Evolutionary conservation across 2,329 filamentous ascomycete genomes (phyloP).

Genomic region (Juglanconis juglandina): DNA sequence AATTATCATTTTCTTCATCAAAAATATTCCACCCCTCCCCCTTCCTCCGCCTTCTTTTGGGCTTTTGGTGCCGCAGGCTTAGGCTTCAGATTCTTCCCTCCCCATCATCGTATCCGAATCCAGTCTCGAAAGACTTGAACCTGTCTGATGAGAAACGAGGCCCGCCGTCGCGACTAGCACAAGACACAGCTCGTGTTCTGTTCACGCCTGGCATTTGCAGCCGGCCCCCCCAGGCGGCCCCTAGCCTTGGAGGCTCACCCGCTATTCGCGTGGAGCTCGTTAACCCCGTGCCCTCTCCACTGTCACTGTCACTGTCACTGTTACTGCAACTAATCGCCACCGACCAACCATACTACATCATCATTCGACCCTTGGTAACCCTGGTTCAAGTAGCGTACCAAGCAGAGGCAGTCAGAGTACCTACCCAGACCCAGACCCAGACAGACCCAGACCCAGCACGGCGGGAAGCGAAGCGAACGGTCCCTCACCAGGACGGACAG

Average conservation of each 20-base stretch:
- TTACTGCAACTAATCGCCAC: constrained; percentile 15
- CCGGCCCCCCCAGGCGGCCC: constrained; percentile 2
- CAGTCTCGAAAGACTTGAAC: background rate
- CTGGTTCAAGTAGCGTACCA: background rate
- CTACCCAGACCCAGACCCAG: background rate
- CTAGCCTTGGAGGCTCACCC: constrained; percentile 6
- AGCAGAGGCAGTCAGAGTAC: background rate
- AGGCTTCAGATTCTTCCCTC: too few relatives aligned
- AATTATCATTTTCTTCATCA: too few relatives aligned
- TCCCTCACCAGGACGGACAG: constrained; percentile 12
- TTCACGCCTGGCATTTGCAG: background rate
- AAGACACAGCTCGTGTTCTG: background rate
- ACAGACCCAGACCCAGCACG: constrained; percentile 10
- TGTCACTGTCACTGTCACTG: constrained; percentile 2
- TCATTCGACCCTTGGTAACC: constrained; percentile 1
- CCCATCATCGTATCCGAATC: background rate
- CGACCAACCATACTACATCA: constrained; percentile 11
- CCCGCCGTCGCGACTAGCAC: background rate
- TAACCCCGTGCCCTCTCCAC: constrained; percentile 7
- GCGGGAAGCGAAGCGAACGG: constrained; percentile 18
- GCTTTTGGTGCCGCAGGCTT: too few relatives aligned
- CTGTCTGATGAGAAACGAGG: too few relatives aligned
- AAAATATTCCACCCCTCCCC: too few relatives aligned
- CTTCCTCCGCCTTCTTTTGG: too few relatives aligned
- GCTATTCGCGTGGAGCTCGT: constrained; percentile 16